phyloP scores from a whole-genome alignment of 768 basidiomycete species.

The Lactarius pseudohatsudake region DNA sequence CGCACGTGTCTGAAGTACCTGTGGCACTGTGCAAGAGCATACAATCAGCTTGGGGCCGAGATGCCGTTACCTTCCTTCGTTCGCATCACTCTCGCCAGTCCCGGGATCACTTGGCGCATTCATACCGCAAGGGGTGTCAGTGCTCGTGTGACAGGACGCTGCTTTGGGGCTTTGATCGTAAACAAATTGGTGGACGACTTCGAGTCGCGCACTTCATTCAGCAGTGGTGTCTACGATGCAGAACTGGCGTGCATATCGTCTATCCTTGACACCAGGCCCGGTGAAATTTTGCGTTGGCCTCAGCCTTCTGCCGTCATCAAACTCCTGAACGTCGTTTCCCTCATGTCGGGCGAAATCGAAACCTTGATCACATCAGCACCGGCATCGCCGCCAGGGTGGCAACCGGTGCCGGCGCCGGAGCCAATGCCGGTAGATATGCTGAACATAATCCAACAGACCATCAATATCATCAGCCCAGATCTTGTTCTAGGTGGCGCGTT shows the following conservation, averaged over 20 bases:
- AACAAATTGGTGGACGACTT: neutral
- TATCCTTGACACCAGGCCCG: neutral
- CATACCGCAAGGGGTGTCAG: neutral
- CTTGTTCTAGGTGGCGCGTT: neutral
- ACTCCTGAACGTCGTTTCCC: neutral
- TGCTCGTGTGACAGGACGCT: neutral
- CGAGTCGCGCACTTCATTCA: neutral
- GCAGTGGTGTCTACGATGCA: neutral
- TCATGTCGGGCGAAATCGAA: neutral
- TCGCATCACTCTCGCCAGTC: neutral
- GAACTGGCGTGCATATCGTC: neutral
- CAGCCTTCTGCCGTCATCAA: neutral
- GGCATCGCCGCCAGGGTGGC: no score
- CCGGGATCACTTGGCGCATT: neutral
- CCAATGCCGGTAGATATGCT: neutral
- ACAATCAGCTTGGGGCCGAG: neutral
- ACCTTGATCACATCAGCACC: no score
- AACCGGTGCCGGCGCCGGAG: no score
- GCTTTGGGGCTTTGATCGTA: neutral
- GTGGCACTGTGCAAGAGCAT: neutral
- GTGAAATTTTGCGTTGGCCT: neutral
- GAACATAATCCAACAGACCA: neutral
- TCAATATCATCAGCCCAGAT: neutral
- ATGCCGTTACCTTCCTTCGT: neutral
- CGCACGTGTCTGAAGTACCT: neutral